phyloP scores from a whole-genome alignment of 2,329 filamentous ascomycete genomes.

The Cordyceps javanica region DNA sequence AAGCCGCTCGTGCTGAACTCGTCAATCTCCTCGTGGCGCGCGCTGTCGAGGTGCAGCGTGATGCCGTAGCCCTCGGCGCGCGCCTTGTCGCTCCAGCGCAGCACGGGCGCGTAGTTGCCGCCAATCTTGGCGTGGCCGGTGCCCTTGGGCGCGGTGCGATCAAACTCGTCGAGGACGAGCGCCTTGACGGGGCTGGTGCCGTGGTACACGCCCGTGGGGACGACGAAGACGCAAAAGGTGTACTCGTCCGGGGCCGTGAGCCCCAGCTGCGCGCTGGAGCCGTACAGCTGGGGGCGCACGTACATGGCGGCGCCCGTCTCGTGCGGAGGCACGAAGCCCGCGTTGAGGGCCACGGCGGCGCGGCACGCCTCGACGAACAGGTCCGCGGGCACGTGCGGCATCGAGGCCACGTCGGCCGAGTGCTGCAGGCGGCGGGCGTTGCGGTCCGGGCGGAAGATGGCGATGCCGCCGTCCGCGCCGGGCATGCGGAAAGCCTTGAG shows the following conservation, averaged over 20 bases:
- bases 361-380: conserved; percentile 72
- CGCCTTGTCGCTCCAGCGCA: conserved; percentile 81
- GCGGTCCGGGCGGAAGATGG: conserved; percentile 79
- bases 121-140: conserved; percentile 91
- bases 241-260: conserved; percentile 87
- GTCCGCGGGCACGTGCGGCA: conserved; percentile 71
- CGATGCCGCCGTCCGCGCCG: conserved; percentile 59
- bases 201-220: conserved; percentile 92
- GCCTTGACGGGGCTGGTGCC: conserved; percentile 82
- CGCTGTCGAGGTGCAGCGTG: conserved; percentile 86
- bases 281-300: conserved; percentile 82
- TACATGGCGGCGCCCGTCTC: conserved; percentile 89
- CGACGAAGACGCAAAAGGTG: conserved; percentile 81
- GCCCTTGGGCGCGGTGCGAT: conserved; percentile 85
- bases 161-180: conserved; percentile 86
- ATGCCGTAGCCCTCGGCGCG: conserved; percentile 79
- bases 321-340: conserved; percentile 84
- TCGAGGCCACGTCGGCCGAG: conserved; percentile 75
- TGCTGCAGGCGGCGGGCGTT: conserved; percentile 83
- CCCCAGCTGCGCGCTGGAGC: conserved; percentile 79
- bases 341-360: conserved; percentile 80
- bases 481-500: conserved; percentile 89
- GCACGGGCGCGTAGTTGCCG: conserved; percentile 90
- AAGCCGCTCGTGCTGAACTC: conserved; percentile 96
- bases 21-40: conserved; percentile 77